phyloP scores from a whole-genome alignment of 305 asterid genomes.

The Fraxinus baroniana region DNA sequence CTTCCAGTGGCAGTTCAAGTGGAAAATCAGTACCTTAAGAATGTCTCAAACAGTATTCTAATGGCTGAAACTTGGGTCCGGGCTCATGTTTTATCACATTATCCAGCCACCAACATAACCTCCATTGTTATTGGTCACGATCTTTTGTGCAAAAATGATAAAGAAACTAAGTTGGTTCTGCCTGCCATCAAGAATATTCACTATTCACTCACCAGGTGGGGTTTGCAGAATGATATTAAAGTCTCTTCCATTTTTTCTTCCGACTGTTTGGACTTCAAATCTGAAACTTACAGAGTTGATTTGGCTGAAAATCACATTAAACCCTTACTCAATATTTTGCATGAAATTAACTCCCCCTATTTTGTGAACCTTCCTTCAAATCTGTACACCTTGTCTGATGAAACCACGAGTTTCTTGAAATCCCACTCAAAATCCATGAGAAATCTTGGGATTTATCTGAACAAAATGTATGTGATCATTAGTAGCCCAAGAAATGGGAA shows the following conservation, averaged over 20 bases:
- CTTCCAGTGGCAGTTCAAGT: slow-evolving; percentile 43
- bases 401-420: slow-evolving; percentile 21
- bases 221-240: slow-evolving; percentile 65
- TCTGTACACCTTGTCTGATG: slow-evolving; percentile 22
- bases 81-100: slow-evolving; percentile 52
- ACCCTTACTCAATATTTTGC: slow-evolving; percentile 51
- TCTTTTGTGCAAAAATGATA: slow-evolving; percentile 39
- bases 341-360: slow-evolving; percentile 51
- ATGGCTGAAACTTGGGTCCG: slow-evolving; percentile 77
- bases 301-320: slow-evolving; percentile 36
- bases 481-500: slow-evolving; percentile 17
- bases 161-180: slow-evolving; percentile 32
- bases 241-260: slow-evolving; percentile 54
- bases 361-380: slow-evolving; percentile 31
- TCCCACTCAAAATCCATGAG: slow-evolving; percentile 39
- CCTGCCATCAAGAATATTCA: slow-evolving; percentile 68
- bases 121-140: slow-evolving; percentile 55
- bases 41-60: slow-evolving; percentile 62
- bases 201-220: slow-evolving; percentile 91
- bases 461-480: slow-evolving; percentile 29
- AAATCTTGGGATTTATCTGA: slow-evolving; percentile 36
- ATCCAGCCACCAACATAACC: slow-evolving; percentile 61
- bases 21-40: slow-evolving; percentile 39
- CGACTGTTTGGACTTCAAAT: slow-evolving; percentile 41
- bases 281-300: slow-evolving; percentile 31